Evolutionary conservation across 2,329 filamentous ascomycete species (phyloP).

Genomic region (Xylariaceae sp.): DNA sequence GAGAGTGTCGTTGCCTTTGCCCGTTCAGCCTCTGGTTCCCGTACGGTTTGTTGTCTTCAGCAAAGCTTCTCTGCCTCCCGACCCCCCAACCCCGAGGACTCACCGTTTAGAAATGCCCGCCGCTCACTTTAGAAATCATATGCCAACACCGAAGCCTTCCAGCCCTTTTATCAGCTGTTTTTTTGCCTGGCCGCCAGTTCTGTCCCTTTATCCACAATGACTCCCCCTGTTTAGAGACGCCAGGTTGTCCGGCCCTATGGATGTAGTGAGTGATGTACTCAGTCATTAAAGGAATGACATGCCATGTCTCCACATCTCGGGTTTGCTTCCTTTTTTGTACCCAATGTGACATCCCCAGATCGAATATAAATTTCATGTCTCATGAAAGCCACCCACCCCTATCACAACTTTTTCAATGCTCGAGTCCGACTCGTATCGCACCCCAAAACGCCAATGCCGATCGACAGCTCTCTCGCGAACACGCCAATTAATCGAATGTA

Average conservation of each 20-base stretch:
- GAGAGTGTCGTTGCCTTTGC: background rate
- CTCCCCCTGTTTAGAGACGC: background rate
- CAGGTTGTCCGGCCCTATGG: conserved; percentile 5
- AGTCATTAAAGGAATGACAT: conserved; percentile 2
- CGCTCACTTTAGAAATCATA: background rate
- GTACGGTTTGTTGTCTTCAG: background rate
- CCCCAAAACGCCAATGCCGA: conserved; percentile 21
- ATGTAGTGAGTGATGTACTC: conserved; percentile 8
- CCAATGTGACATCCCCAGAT: conserved; percentile 6
- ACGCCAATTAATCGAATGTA: conserved; percentile 10
- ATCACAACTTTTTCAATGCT: conserved; percentile 11
- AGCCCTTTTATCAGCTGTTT: background rate
- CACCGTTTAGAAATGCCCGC: background rate
- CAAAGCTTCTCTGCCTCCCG: background rate
- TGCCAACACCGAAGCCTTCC: background rate
- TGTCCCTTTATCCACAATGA: background rate
- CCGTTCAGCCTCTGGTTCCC: background rate
- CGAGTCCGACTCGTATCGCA: conserved; percentile 7
- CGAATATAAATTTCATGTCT: conserved; percentile 8
- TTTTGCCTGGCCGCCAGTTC: background rate
- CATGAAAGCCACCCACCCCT: conserved; percentile 3
- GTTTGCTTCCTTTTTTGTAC: background rate
- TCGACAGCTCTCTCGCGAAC: conserved; percentile 12
- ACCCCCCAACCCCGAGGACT: background rate
- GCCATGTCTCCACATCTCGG: conserved; percentile 3